Conservation (phyloP, 495 filamentous ascomycete genomes). For the Neurospora sp. region DNA sequence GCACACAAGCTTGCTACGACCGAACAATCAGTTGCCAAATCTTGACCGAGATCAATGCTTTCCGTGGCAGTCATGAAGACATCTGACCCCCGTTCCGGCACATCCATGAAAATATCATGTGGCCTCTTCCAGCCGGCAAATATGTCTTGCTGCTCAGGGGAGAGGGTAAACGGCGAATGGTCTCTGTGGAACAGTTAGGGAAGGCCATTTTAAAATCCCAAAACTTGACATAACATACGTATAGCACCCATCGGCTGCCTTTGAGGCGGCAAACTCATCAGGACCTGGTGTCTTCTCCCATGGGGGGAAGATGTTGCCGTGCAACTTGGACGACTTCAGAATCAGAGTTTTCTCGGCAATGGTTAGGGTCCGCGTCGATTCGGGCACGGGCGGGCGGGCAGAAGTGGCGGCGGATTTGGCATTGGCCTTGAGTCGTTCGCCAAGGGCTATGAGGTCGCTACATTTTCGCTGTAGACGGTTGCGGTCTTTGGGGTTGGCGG, state of each 20-base stretch:
- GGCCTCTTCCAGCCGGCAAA: conserved; percentile 80
- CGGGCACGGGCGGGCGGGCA: conserved; percentile 32
- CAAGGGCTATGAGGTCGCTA: conserved; percentile 52
- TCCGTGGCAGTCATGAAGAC: conserved; percentile 45
- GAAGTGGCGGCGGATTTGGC: conserved; percentile 11
- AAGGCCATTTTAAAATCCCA: not conserved
- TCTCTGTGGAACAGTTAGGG: conserved; percentile 44
- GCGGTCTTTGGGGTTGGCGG: conserved; percentile 44
- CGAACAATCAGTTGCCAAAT: conserved; percentile 89
- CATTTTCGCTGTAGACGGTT: conserved; percentile 51
- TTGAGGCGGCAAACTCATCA: conserved; percentile 1
- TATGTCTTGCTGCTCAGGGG: conserved; percentile 54
- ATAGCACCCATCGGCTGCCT: not conserved
- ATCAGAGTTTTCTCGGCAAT: conserved; percentile 71
- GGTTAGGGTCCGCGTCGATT: conserved; percentile 52
- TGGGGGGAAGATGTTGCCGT: conserved; percentile 71
- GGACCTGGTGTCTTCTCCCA: conserved; percentile 55
- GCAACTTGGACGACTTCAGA: conserved; percentile 63
- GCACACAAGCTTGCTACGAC: conserved; percentile 94
- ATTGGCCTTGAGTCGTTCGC: conserved; percentile 61
- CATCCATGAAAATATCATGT: conserved; percentile 34
- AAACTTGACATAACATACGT: not conserved
- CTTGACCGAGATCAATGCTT: conserved; percentile 77
- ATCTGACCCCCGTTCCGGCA: conserved; percentile 8
- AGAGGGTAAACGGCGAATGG: conserved; percentile 54